These are phyloP conservation scores for Limonium bicolor DNA, from an alignment of 148 eudicot species.

Conservation along the genomic window DNA sequence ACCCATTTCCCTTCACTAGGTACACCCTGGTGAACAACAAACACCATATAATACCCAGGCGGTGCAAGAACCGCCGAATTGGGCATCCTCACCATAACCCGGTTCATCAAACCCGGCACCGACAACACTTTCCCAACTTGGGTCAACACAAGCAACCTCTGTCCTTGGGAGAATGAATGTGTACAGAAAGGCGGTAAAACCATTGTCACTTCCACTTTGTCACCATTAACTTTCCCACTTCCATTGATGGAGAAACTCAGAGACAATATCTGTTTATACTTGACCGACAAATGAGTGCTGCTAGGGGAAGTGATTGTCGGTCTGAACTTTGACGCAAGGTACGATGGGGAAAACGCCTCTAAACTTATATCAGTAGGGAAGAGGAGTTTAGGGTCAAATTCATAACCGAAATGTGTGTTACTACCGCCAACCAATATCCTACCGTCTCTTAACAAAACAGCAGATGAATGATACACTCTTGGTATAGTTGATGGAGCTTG, in stretches of 20 bases:
- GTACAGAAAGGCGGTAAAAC: conserved; percentile 55
- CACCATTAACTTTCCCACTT: conserved; percentile 1
- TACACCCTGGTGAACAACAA: conserved; percentile 45
- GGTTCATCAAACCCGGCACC: conserved; percentile 17
- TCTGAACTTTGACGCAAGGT: conserved; percentile 16
- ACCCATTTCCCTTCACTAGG: conserved; percentile 56
- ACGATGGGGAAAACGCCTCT: conserved; percentile 60
- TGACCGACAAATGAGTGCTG: conserved; percentile 16
- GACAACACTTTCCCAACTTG: conserved; percentile 7
- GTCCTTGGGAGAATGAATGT: conserved; percentile 64
- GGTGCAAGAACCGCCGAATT: conserved; percentile 27
- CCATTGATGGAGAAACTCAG: conserved; percentile 19
- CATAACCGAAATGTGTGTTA: conserved; percentile 54
- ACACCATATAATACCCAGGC: conserved; percentile 62
- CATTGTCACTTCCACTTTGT: conserved; percentile 28
- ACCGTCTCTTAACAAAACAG: conserved; percentile 51
- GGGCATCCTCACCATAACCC: conserved; percentile 29
- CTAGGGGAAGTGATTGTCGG: conserved; percentile 30
- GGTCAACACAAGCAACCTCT: conserved; percentile 33
- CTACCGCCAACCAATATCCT: conserved; percentile 78
- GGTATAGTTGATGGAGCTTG: conserved; percentile 30
- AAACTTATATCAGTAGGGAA: conserved; percentile 76
- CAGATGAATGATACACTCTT: conserved; percentile 71
- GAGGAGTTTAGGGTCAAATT: conserved; percentile 23
- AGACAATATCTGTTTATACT: conserved; percentile 25